Evolutionary conservation across 1,284 basidiomycete species (phyloP).

Genomic region (Ceratobasidium sp.): DNA sequence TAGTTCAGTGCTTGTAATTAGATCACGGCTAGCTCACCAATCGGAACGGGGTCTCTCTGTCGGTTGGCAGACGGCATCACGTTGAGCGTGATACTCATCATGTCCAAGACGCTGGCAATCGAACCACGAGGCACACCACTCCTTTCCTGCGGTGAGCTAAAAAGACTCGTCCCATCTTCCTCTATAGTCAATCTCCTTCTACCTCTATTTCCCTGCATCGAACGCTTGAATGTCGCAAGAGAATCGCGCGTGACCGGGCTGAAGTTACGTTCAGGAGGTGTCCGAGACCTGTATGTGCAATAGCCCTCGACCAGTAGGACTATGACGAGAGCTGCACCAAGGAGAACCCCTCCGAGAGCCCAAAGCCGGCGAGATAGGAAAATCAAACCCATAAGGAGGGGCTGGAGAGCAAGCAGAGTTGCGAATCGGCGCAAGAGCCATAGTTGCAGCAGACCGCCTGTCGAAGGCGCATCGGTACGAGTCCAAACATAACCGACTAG

Average conservation of each 20-base stretch:
- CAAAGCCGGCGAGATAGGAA: constrained; percentile 70
- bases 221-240: constrained; percentile 57
- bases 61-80: constrained; percentile 69
- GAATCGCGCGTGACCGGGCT: constrained; percentile 66
- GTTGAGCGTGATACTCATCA: constrained; percentile 78
- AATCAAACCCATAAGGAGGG: constrained; percentile 74
- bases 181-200: constrained; percentile 42
- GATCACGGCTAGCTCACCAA: constrained; percentile 58
- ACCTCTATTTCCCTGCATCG: constrained; percentile 7
- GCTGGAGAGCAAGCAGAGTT: constrained; percentile 71
- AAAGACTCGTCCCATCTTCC: constrained; percentile 60
- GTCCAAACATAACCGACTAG: constrained; percentile 77
- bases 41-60: constrained; percentile 62
- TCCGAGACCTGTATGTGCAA: constrained; percentile 58
- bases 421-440: constrained; percentile 76
- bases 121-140: constrained; percentile 62
- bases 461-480: constrained; percentile 67
- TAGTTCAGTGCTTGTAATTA: background rate
- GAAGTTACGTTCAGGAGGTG: constrained; percentile 58
- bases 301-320: constrained; percentile 66
- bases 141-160: constrained; percentile 57
- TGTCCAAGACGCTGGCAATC: constrained; percentile 76
- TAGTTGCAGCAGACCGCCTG: constrained; percentile 73
- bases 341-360: constrained; percentile 70
- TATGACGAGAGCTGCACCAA: constrained; percentile 62